Evolutionary conservation across 2,329 filamentous ascomycete species (phyloP).

Genomic region (Ophiostoma australiae): DNA sequence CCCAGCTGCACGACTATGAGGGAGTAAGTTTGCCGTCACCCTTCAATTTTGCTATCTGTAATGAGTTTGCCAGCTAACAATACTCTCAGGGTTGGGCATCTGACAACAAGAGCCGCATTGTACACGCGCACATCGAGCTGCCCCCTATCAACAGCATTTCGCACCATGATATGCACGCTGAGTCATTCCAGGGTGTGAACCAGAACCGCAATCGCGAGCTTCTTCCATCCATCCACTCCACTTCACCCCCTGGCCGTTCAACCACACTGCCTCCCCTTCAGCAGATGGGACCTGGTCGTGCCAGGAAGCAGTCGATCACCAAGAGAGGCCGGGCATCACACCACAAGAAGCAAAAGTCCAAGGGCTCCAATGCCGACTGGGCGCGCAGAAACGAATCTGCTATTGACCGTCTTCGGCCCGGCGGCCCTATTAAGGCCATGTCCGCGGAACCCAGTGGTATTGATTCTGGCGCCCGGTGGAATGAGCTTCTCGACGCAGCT

Average conservation of each 20-base stretch:
- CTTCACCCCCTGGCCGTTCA: constrained; percentile 79
- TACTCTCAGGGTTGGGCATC: constrained; percentile 61
- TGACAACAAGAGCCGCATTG: constrained; percentile 61
- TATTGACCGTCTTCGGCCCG: constrained; percentile 56
- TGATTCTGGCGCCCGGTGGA: constrained; percentile 86
- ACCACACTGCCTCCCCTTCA: constrained; percentile 83
- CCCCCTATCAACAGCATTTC: constrained; percentile 59
- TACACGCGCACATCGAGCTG: constrained; percentile 65
- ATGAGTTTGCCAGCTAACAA: neutral
- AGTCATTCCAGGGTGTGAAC: constrained; percentile 62
- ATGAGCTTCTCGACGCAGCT: constrained; percentile 89
- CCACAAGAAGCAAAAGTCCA: constrained; percentile 75
- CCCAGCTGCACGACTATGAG: constrained; percentile 75
- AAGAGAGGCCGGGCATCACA: constrained; percentile 70
- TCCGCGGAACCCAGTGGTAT: constrained; percentile 70
- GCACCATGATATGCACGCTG: constrained; percentile 62
- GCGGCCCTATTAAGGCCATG: constrained; percentile 71
- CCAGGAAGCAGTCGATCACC: constrained; percentile 80
- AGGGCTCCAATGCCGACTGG: constrained; percentile 64
- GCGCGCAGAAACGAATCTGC: constrained; percentile 48
- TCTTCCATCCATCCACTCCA: constrained; percentile 73
- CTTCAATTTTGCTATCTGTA: neutral
- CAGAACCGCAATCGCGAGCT: constrained; percentile 62
- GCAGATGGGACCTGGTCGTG: constrained; percentile 64
- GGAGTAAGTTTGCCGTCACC: constrained; percentile 43